Evolutionary conservation across 2,329 filamentous ascomycete genomes (phyloP), one percentile per base, ranked within the genome.

Genomic region (Tolypocladium amazonense): DNA sequence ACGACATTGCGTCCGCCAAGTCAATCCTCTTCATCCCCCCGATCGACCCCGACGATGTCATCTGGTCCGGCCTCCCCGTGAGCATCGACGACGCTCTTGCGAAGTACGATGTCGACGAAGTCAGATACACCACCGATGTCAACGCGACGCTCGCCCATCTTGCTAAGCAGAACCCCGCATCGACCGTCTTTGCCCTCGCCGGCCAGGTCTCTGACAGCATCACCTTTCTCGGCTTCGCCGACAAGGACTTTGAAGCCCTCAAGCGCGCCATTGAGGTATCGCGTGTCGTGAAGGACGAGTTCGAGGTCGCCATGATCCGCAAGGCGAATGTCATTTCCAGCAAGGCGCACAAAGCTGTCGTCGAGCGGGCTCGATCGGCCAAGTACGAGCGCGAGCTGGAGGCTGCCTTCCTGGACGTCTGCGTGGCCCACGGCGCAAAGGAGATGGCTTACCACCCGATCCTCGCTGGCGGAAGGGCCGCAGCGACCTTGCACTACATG

Each of bases 21-120:
- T 83, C 92, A 47, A 95, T 88, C 3, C 85, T 99, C 56, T 99
- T 92, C 77, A 93, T 99, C 67, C 93, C 94, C 2, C 89, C 92
- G 20, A 83, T 92, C 67, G 87, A 96, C 66, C 84, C 90, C n/a
- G 89, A 94, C 52, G 87, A 86, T 59, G 92, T 97, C 61, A 90
- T 97, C 70, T 99, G 93, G 93, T 89, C 88, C 35, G 94, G 94
- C 15, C 81, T 97, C 20, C 94, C 93, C 0, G 78, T 95, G 62
- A 89, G 86, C 41, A 76, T 82, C 39, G 81, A 88, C 50, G 88
- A 97, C 69, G 93, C 93, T 8, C 76, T 88, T 62, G 75, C 83
- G 56, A 81, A 83, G 64, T 97, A 90, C 76, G 90, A 96, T 65
- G 84, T 95, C 63, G 93, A 97, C 71, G 79, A 84, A 41, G 90